phyloP scores from a whole-genome alignment of 2,329 filamentous ascomycete genomes.

The Aspergillus versicolor region DNA sequence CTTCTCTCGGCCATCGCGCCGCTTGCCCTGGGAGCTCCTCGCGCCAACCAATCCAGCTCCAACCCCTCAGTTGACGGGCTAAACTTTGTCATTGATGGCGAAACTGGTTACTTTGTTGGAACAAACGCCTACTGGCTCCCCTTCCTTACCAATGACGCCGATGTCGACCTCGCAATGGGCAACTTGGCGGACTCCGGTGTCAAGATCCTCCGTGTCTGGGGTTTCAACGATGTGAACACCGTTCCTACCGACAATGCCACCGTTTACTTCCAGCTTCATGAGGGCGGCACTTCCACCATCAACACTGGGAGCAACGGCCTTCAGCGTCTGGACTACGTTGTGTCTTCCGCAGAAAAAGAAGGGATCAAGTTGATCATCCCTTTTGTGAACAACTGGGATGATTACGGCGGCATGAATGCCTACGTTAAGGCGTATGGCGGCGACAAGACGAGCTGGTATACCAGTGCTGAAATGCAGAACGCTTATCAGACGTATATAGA shows the following conservation, averaged over 20 bases:
- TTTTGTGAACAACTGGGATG: conserved; percentile 66
- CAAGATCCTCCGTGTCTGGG: conserved; percentile 55
- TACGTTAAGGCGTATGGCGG: conserved; percentile 57
- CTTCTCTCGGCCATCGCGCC: too few relatives aligned
- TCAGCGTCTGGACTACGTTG: conserved; percentile 64
- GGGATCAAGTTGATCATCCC: conserved; percentile 61
- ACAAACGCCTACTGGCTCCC: conserved; percentile 56
- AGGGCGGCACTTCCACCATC: conserved; percentile 48
- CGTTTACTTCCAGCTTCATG: conserved; percentile 47
- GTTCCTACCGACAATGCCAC: conserved; percentile 38
- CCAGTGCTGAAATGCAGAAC: conserved; percentile 50
- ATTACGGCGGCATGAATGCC: conserved; percentile 64
- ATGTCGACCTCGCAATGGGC: conserved; percentile 46
- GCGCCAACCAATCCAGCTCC: too few relatives aligned
- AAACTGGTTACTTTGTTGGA: conserved; percentile 45
- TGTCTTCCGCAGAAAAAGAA: conserved; percentile 57
- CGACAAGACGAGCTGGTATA: conserved; percentile 57
- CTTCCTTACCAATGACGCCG: conserved; percentile 49
- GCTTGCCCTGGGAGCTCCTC: too few relatives aligned
- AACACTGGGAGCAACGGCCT: conserved; percentile 65
- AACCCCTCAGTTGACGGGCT: conserved; percentile 22
- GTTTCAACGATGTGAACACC: conserved; percentile 51
- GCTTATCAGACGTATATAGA: conserved; percentile 65
- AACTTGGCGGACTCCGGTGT: conserved; percentile 39
- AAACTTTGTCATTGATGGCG: conserved; percentile 40